A percentile compares a stretch with the other conserved stretches of the same genome.
These are phyloP conservation scores for Acer negundo DNA, from an alignment of 345 rosid genomes.

Conservation along the genomic window DNA sequence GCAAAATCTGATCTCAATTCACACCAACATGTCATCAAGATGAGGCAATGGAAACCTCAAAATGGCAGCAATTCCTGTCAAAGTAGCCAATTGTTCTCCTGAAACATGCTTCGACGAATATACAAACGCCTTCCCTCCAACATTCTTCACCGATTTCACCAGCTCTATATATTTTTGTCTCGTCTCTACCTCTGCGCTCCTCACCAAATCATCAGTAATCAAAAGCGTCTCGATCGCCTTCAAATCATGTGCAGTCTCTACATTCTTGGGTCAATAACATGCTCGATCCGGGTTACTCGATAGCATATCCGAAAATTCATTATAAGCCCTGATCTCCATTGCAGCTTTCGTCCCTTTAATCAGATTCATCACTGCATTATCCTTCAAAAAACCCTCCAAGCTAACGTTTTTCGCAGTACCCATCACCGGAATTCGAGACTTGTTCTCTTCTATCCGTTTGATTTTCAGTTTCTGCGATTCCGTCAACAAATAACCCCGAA, in stretches of 20 bases:
- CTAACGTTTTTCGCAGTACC: neutral
- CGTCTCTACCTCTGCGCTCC: neutral
- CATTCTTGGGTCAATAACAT: conserved; percentile 17
- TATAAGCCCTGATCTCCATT: conserved; percentile 17
- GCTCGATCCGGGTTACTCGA: conserved; percentile 2
- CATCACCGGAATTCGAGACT: conserved; percentile 11
- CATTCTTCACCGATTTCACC: conserved; percentile 23
- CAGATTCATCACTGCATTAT: conserved; percentile 2
- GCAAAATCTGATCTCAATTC: too few relatives aligned
- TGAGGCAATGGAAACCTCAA: conserved; percentile 13
- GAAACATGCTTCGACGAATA: conserved; percentile 15
- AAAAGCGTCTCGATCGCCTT: conserved; percentile 15
- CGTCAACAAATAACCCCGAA: neutral
- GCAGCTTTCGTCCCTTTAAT: conserved; percentile 12
- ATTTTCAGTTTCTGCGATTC: conserved; percentile 16
- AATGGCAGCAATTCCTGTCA: conserved; percentile 5
- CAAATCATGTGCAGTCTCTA: conserved; percentile 19
- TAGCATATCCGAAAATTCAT: conserved; percentile 14
- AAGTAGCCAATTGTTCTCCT: conserved; percentile 13
- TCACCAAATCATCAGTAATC: conserved; percentile 22
- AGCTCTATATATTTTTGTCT: conserved; percentile 11
- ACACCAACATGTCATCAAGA: conserved; percentile 3
- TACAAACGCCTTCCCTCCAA: conserved; percentile 16
- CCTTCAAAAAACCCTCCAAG: conserved; percentile 15
- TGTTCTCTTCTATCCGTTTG: conserved; percentile 10